Base-by-base conservation (phyloP, 106 monocot species). In the Ottelia alismoides region DNA sequence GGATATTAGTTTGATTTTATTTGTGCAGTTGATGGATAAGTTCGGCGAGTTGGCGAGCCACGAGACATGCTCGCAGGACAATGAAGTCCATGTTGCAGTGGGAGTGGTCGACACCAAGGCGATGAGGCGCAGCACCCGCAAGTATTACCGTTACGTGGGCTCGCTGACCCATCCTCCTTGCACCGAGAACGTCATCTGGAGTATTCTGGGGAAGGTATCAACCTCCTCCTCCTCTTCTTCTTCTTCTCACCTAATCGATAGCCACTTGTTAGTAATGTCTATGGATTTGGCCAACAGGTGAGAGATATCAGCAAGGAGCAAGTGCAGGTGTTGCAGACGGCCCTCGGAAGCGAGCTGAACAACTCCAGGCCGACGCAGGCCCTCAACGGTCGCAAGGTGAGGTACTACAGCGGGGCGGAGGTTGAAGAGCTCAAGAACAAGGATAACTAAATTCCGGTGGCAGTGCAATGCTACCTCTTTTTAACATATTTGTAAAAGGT, bases 161-260 rank as follows among this genome's bases (percentile, higher is more conserved):
- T 90, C 90, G 0, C 67, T 81, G 49, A 77, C 90, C 22, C 48
- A 74, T 0, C 90, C 90, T 1, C 90, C 90, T 0, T 90, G 90
- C 64, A 75, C 75, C 0, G 90, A 84, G 66, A 78, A 68, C 7
- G 80, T 90, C 60, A 53, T 60, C 25, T 84, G 90, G 90, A 72
- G 19, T 27, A 64, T 90, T 47, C 63, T 84, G 27, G 76, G 78
- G 60, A 84, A 81, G 90, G 84, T 79, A 70, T 5, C 9, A 6
- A 6, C 9, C 9, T 35, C 35, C 5, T 12, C 35, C 35, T 35
- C 9, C 9, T 12, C 12, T 5, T 12, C 5, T 6, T 35, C 35
- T 6, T 35, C 12, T 12, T 12, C 35, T 5, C 12, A 12, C 12
- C 5, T 35, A 3, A 6, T 6, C 5, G 12, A 3, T 35, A 6